A percentile compares a stretch with the other conserved stretches of the same genome.
Evolutionary conservation across 1,284 basidiomycete genomes (phyloP).

Genomic region (Leccinum pallidistipes): DNA sequence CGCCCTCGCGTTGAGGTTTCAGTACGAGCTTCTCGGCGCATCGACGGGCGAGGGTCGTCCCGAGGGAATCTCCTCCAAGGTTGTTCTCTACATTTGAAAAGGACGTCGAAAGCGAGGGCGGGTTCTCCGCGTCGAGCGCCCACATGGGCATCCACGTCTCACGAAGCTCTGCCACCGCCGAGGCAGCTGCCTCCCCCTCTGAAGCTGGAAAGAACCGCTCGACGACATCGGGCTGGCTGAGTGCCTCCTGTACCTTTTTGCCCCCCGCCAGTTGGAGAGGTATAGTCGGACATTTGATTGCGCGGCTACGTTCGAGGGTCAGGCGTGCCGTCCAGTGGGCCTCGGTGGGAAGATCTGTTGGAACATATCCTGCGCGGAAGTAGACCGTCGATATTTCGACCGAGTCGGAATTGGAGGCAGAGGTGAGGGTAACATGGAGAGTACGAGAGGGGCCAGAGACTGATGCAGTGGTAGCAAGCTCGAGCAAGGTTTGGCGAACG

Average conservation of each 20-base stretch:
- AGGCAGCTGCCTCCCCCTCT: constrained; percentile 28
- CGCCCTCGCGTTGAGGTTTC: constrained; percentile 91
- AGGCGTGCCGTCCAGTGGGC: constrained; percentile 71
- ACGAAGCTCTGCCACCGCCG: constrained; percentile 49
- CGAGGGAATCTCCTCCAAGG: constrained; percentile 18
- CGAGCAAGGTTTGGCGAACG: constrained; percentile 73
- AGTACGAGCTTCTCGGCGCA: constrained; percentile 61
- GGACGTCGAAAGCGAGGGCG: background rate
- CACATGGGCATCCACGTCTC: constrained; percentile 83
- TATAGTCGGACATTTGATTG: constrained; percentile 93
- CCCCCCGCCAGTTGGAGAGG: constrained; percentile 92
- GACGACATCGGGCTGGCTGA: constrained; percentile 73
- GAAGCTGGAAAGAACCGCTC: constrained; percentile 75
- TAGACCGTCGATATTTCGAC: constrained; percentile 84
- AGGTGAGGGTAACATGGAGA: constrained; percentile 29
- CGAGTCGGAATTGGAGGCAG: constrained; percentile 29
- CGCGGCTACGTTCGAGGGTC: constrained; percentile 73
- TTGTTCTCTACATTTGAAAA: background rate
- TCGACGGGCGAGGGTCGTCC: constrained; percentile 47
- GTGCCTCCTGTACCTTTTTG: constrained; percentile 94
- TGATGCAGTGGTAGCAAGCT: constrained; percentile 55
- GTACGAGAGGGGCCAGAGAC: constrained; percentile 47
- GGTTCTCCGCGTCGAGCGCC: constrained; percentile 52
- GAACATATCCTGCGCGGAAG: constrained; percentile 87
- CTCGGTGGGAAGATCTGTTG: constrained; percentile 73